These are phyloP conservation scores for Hibiscus trionum DNA, from an alignment of 345 rosid genomes.

Conservation along the genomic window DNA sequence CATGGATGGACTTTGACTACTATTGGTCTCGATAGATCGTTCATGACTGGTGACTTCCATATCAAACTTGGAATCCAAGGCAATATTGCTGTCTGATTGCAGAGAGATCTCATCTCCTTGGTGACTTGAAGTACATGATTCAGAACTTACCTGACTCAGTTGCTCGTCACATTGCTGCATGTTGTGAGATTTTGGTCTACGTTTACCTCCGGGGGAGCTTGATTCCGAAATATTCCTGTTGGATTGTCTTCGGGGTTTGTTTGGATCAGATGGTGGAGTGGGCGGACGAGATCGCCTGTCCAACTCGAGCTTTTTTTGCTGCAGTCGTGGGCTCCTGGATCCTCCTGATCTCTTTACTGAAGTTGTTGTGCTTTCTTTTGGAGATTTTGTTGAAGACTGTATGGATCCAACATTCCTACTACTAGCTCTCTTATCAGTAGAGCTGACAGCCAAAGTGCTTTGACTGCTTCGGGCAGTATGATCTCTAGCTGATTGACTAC, in stretches of 20 bases:
- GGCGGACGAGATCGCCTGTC: slow-evolving; percentile 82
- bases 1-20: slow-evolving; percentile 25
- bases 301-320: slow-evolving; percentile 59
- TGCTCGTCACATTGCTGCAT: slow-evolving; percentile 55
- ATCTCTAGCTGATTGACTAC: slow-evolving; percentile 34
- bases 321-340: slow-evolving; percentile 76
- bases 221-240: slow-evolving; percentile 38
- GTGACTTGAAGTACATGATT: slow-evolving; percentile 57
- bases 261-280: slow-evolving; percentile 61
- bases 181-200: slow-evolving; percentile 38
- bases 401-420: slow-evolving; percentile 29
- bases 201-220: slow-evolving; percentile 58
- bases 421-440: slow-evolving; percentile 44
- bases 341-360: slow-evolving; percentile 38
- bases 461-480: slow-evolving; percentile 35
- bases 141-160: slow-evolving; percentile 64
- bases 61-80: slow-evolving; percentile 29
- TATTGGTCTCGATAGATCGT: slow-evolving; percentile 23
- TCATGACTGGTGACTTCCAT: slow-evolving; percentile 28
- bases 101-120: slow-evolving; percentile 40
- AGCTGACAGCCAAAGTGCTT: slow-evolving; percentile 28
- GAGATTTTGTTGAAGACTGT: slow-evolving; percentile 40
- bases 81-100: slow-evolving; percentile 41
- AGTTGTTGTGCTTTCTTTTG: slow-evolving; percentile 36
- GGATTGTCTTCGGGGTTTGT: slow-evolving; percentile 44